These are phyloP conservation scores for Daldinia caldariorum DNA, from an alignment of 495 filamentous ascomycete species.

Conservation along the genomic window DNA sequence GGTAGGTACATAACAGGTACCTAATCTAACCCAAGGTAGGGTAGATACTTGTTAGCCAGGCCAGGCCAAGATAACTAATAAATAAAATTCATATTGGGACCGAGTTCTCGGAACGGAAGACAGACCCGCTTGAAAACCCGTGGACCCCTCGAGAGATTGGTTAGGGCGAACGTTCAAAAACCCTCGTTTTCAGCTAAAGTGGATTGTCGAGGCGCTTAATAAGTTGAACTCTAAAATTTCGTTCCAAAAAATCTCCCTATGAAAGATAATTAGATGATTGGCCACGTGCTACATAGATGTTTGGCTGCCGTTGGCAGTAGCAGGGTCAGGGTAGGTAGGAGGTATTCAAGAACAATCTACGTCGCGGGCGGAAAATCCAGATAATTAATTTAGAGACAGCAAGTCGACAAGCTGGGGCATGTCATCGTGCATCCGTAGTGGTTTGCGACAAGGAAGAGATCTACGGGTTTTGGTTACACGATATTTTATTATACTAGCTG, in stretches of 20 bases:
- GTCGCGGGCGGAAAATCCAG: background rate
- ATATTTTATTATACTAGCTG: no score
- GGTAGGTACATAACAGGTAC: no score
- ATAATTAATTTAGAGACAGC: background rate
- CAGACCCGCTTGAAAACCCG: constrained; percentile 20
- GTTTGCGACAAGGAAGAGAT: background rate
- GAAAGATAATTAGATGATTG: constrained; percentile 15
- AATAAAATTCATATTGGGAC: constrained; percentile 26
- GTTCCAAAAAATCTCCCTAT: constrained; percentile 7
- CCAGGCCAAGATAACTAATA: no score
- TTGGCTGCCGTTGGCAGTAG: background rate
- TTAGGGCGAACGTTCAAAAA: constrained; percentile 8
- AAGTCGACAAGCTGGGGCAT: constrained; percentile 1
- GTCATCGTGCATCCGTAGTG: constrained; percentile 1
- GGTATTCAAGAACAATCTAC: constrained; percentile 3
- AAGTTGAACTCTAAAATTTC: constrained; percentile 12
- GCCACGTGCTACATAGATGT: constrained; percentile 12
- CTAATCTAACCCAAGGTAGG: no score
- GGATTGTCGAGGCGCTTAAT: no score
- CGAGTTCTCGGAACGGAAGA: constrained; percentile 9
- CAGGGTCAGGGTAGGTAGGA: background rate
- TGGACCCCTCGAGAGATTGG: constrained; percentile 9
- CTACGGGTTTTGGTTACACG: no score
- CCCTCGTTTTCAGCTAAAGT: constrained; percentile 12
- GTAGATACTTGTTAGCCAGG: no score